Base-by-base conservation (phyloP, 306 rosid genomes). In the Erythrophleum fordii region DNA sequence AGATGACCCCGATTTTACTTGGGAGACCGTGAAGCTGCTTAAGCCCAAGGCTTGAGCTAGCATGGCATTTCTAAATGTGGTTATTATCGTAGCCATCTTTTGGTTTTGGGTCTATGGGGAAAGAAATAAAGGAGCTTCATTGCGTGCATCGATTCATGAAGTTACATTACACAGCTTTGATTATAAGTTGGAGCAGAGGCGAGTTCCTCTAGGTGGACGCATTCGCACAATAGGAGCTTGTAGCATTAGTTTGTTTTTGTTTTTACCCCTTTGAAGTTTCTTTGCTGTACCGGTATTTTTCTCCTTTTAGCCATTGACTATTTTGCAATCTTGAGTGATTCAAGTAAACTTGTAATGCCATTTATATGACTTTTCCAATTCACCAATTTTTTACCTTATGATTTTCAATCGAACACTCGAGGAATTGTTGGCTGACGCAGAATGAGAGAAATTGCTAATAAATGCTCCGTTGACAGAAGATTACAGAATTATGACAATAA, bases 21-120 rank as follows among this genome's bases (percentile, higher is more conserved):
- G 97, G 97, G 97, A 92, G 87, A 90, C 88, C 0, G 91, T 87
- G 53, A 92, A 92, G 89, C 74, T 80, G 2, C 94, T 92, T 77
- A 88, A 90, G 83, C 91, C 93, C 39, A 90, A 85, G 55, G 97
- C 95, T 82, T 90, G 78, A 87, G 48, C 48, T n/a, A 79, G 26
- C 49, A 29, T 64, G 73, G 70, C 20, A 61, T 53, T 60, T 72
- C 41, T 17, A 18, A 8, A 77, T 67, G 52, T 76, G 89, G 90
- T 83, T 80, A 78, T 77, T 41, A 78, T 84, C 53, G 34, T 73
- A 79, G 88, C 89, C 85, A 48, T 81, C 68, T 39, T 66, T 11
- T 20, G 18, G 71, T 59, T 64, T 84, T 73, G 42, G 58, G 69
- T 67, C n/a, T 75, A 8, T 69, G 66, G 82, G 80, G 13, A 42